Conservation (phyloP, 176 grass and related monocot species). For the Oryza glumipatula region DNA sequence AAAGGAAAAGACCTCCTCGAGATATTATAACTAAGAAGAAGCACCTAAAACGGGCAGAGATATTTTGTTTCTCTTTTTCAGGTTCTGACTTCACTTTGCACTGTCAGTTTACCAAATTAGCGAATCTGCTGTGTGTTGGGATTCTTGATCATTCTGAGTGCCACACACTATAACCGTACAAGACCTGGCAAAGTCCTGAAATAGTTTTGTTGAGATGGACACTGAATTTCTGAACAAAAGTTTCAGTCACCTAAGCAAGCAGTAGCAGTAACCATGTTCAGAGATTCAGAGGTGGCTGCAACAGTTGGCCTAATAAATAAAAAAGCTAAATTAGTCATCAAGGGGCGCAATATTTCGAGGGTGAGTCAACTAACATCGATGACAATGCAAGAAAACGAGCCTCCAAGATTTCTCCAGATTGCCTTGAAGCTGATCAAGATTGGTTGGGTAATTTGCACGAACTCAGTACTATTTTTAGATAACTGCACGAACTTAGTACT, state of each 20-base stretch:
- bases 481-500: neutral
- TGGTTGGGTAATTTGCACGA: neutral
- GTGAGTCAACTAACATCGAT: slow-evolving; percentile 17
- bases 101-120: neutral
- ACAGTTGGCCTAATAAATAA: neutral
- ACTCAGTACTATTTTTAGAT: neutral
- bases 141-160: too few species aligned
- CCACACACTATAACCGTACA: neutral
- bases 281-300: slow-evolving; percentile 20
- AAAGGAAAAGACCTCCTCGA: too few species aligned
- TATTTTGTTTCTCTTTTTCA: neutral
- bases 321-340: neutral
- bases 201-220: neutral
- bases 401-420: neutral
- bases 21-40: too few species aligned
- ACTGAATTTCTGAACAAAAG: neutral
- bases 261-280: neutral
- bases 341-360: neutral
- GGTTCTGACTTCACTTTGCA: neutral
- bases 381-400: neutral
- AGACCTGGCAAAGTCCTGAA: neutral
- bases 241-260: neutral
- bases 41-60: too few species aligned
- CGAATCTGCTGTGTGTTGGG: neutral
- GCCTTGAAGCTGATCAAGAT: neutral